phyloP scores from a whole-genome alignment of 805 yeast genomes.

The Ogataea minuta region DNA sequence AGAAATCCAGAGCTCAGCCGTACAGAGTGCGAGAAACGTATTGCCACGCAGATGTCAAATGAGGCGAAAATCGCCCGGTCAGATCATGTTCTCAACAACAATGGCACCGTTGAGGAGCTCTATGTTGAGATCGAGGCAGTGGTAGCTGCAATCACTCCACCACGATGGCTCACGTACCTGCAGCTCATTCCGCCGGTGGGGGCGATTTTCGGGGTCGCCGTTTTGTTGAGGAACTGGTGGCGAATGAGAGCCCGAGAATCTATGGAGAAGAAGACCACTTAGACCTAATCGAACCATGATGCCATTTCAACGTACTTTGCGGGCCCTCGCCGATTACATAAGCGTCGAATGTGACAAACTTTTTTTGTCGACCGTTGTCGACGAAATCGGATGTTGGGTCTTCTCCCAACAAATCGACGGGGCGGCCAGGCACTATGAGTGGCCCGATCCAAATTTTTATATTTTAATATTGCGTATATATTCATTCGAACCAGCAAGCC shows the following conservation, averaged over 20 bases:
- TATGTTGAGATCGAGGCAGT: conserved; percentile 41
- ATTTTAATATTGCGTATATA: conserved; percentile 5
- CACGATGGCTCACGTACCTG: conserved; percentile 14
- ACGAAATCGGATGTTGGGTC: conserved; percentile 10
- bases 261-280: not conserved
- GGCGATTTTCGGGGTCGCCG: conserved; percentile 5
- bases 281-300: not conserved
- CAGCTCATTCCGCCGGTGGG: conserved; percentile 24
- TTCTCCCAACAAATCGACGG: conserved; percentile 14
- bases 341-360: no score
- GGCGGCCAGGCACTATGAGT: conserved; percentile 5
- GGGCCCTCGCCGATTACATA: no score
- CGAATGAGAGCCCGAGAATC: not conserved
- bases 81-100: conserved; percentile 68
- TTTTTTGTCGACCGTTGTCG: conserved; percentile 11
- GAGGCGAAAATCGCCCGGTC: conserved; percentile 55
- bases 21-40: conserved; percentile 70
- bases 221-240: conserved; percentile 2
- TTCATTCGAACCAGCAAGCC: conserved; percentile 1
- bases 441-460: conserved; percentile 10
- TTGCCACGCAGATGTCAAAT: conserved; percentile 71
- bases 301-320: no score
- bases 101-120: conserved; percentile 43
- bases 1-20: conserved; percentile 67
- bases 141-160: conserved; percentile 40